Evolutionary conservation across 2,329 filamentous ascomycete genomes (phyloP).

Genomic region (Cladosporium halotolerans): DNA sequence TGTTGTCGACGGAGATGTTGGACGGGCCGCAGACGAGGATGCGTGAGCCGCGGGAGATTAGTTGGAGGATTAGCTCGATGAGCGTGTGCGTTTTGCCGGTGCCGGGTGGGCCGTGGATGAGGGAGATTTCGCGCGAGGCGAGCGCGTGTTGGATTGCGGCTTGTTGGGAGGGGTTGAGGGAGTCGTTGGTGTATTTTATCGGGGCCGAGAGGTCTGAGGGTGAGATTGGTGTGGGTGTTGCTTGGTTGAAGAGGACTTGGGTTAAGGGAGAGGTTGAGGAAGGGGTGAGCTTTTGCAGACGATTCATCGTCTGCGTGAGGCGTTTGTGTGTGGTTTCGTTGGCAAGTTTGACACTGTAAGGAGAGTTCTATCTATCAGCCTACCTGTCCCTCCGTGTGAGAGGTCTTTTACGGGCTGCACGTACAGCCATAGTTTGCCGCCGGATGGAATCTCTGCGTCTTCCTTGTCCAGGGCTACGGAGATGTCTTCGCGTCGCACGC

Average conservation of each 20-base stretch:
- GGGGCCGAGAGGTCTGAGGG: slow-evolving; percentile 38
- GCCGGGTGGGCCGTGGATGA: slow-evolving; percentile 92
- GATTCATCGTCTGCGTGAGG: slow-evolving; percentile 59
- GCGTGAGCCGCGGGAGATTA: slow-evolving; percentile 65
- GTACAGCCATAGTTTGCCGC: slow-evolving; percentile 55
- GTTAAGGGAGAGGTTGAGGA: slow-evolving; percentile 53
- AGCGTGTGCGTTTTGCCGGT: slow-evolving; percentile 96
- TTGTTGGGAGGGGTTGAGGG: slow-evolving; percentile 56
- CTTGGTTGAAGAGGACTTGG: slow-evolving; percentile 55
- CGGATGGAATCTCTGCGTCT: slow-evolving; percentile 47
- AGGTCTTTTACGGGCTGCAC: slow-evolving; percentile 27
- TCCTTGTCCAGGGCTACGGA: slow-evolving; percentile 66
- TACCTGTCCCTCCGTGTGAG: slow-evolving; percentile 5
- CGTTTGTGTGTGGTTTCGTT: slow-evolving; percentile 62
- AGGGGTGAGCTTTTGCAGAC: slow-evolving; percentile 50
- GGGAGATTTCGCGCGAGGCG: slow-evolving; percentile 69
- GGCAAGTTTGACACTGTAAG: slow-evolving; percentile 54
- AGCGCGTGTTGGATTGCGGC: slow-evolving; percentile 73
- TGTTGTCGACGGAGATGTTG: slow-evolving; percentile 97
- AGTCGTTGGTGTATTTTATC: slow-evolving; percentile 50
- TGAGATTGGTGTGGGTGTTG: slow-evolving; percentile 44
- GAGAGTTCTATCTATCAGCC: slow-evolving; percentile 29
- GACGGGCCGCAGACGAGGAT: slow-evolving; percentile 93
- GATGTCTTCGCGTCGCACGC: slow-evolving; percentile 52
- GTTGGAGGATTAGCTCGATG: slow-evolving; percentile 89